Percentiles rank a stretch among this genome's conserved stretches.
phyloP scores from a whole-genome alignment of 306 rosid genomes.

The Prunus campanulata region DNA sequence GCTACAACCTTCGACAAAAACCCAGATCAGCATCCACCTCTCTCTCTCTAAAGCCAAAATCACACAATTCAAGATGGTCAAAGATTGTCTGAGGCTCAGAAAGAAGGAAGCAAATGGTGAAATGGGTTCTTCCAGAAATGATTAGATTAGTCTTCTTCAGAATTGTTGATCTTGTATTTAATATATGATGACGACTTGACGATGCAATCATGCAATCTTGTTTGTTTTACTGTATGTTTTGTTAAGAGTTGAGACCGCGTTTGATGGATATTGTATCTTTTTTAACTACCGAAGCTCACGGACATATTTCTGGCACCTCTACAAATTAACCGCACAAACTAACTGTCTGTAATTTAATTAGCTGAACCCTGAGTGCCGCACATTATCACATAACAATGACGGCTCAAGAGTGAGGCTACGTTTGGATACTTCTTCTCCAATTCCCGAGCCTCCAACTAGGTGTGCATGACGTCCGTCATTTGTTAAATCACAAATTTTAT shows the following conservation, averaged over 20 bases:
- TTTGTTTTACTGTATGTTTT: not conserved
- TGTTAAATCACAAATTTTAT: no score
- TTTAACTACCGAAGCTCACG: slow-evolving; percentile 2
- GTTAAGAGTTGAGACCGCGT: not conserved
- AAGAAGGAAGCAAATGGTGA: slow-evolving; percentile 15
- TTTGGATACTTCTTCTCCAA: no score
- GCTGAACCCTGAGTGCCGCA: not conserved
- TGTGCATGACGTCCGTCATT: no score
- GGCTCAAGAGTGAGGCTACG: no score
- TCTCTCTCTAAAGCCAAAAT: not conserved
- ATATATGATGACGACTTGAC: not conserved
- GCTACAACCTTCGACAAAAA: slow-evolving; percentile 21
- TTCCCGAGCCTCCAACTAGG: no score
- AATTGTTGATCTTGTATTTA: not conserved
- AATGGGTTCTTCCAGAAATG: not conserved
- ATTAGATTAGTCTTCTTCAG: not conserved
- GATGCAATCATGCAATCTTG: not conserved
- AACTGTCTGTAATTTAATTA: not conserved
- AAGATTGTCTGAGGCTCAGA: not conserved
- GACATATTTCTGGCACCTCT: not conserved
- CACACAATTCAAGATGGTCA: not conserved
- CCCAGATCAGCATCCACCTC: slow-evolving; percentile 26
- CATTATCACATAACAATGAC: not conserved
- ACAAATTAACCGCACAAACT: not conserved
- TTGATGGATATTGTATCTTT: not conserved